phyloP scores from a whole-genome alignment of 345 rosid species.

The Arabis alpina region DNA sequence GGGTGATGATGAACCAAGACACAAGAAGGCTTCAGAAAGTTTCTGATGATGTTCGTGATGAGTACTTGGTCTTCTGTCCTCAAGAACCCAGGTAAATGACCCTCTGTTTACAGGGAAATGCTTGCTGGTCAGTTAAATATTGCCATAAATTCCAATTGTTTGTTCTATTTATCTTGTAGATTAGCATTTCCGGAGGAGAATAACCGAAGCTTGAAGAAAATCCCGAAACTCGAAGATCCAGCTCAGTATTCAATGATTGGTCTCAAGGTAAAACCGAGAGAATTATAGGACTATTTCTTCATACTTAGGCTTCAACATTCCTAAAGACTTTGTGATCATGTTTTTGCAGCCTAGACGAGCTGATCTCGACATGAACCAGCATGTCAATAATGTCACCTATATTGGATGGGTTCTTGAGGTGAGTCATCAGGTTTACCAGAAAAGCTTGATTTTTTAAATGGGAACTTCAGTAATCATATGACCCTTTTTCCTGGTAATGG shows the following conservation, averaged over 20 bases:
- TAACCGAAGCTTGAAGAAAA: constrained; percentile 76
- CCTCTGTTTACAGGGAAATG: not conserved
- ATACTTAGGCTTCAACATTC: constrained; percentile 10
- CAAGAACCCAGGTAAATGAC: constrained; percentile 64
- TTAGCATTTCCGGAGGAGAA: constrained; percentile 86
- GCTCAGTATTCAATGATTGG: constrained; percentile 66
- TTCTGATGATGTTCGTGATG: constrained; percentile 82
- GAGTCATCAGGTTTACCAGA: constrained; percentile 2
- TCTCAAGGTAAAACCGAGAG: constrained; percentile 46
- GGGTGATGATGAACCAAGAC: constrained; percentile 99
- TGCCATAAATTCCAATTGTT: not conserved
- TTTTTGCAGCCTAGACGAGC: constrained; percentile 76
- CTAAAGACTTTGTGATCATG: constrained; percentile 14
- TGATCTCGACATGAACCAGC: constrained; percentile 98
- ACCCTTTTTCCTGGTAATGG: constrained; percentile 30
- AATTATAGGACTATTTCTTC: not conserved
- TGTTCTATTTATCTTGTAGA: constrained; percentile 44
- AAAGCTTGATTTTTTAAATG: not conserved
- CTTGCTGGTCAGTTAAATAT: constrained; percentile 5
- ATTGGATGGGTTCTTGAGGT: constrained; percentile 99
- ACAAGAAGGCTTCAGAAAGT: constrained; percentile 96
- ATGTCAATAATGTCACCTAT: constrained; percentile 86
- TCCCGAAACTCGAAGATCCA: constrained; percentile 78
- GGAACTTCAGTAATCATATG: constrained; percentile 18
- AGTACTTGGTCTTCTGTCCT: constrained; percentile 77